Percentiles rank a stretch among this genome's conserved stretches.
These are phyloP conservation scores for Barnettozyma californica DNA, from an alignment of 805 yeast species.

Conservation along the genomic window DNA sequence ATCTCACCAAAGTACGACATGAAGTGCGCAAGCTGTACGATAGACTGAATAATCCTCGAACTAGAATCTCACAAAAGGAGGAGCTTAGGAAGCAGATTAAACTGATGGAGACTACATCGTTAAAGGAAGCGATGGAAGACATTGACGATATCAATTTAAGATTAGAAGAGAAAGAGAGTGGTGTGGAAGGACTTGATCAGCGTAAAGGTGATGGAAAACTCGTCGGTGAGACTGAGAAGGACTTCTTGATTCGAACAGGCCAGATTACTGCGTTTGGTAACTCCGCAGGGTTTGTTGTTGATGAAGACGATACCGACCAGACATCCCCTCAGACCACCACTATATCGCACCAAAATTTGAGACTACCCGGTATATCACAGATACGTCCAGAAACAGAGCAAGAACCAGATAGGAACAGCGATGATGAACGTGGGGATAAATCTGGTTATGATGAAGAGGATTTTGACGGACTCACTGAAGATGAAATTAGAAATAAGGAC, in stretches of 20 bases:
- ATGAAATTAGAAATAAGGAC: slow-evolving; percentile 47
- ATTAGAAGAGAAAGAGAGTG: slow-evolving; percentile 28
- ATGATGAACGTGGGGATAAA: slow-evolving; percentile 8
- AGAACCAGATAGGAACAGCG: background rate
- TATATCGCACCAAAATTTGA: slow-evolving; percentile 20
- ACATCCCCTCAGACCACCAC: slow-evolving; percentile 9
- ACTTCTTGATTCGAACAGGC: slow-evolving; percentile 81
- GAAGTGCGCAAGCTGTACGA: slow-evolving; percentile 44
- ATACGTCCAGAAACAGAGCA: slow-evolving; percentile 5
- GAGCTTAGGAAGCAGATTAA: slow-evolving; percentile 48
- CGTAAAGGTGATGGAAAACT: slow-evolving; percentile 26
- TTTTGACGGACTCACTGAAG: slow-evolving; percentile 22
- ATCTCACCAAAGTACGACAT: slow-evolving; percentile 36
- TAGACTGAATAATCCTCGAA: slow-evolving; percentile 44
- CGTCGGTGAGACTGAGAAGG: slow-evolving; percentile 75
- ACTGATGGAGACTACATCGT: slow-evolving; percentile 43
- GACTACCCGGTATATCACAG: slow-evolving; percentile 17
- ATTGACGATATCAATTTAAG: slow-evolving; percentile 54
- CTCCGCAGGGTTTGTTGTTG: slow-evolving; percentile 46
- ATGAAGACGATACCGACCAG: slow-evolving; percentile 24
- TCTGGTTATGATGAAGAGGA: slow-evolving; percentile 17
- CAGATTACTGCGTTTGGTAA: slow-evolving; percentile 91
- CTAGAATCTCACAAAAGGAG: slow-evolving; percentile 62
- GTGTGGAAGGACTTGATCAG: slow-evolving; percentile 10
- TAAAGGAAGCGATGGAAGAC: slow-evolving; percentile 53